These are phyloP conservation scores for Collybia mongolica DNA, from an alignment of 768 basidiomycete genomes.

Conservation along the genomic window DNA sequence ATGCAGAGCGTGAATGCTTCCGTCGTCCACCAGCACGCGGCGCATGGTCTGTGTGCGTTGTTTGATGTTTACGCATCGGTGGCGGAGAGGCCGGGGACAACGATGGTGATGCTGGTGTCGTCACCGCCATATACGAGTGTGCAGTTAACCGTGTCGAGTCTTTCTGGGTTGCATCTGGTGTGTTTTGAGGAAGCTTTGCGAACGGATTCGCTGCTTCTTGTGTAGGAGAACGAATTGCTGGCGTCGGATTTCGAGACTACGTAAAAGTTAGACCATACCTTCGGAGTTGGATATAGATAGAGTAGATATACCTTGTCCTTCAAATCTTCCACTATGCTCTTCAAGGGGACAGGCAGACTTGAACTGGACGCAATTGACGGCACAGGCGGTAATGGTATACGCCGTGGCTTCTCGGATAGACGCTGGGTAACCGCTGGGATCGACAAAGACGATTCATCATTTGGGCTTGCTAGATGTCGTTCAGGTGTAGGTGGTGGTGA, in stretches of 20 bases:
- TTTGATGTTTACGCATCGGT: slow-evolving; percentile 44
- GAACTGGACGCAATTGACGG: slow-evolving; percentile 12
- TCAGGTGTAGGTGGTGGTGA: slow-evolving; percentile 21
- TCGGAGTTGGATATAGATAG: not conserved
- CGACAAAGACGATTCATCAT: slow-evolving; percentile 12
- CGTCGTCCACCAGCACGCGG: slow-evolving; percentile 39
- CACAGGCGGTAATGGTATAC: slow-evolving; percentile 4
- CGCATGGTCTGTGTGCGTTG: slow-evolving; percentile 38
- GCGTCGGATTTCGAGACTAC: slow-evolving; percentile 40
- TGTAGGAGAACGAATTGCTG: slow-evolving; percentile 35
- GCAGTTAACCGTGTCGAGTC: slow-evolving; percentile 7
- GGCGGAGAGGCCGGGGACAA: slow-evolving; percentile 8
- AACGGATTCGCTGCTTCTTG: slow-evolving; percentile 59
- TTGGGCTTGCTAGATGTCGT: slow-evolving; percentile 1
- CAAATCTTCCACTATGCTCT: slow-evolving; percentile 80
- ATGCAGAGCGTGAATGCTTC: slow-evolving; percentile 52
- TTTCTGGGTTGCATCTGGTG: slow-evolving; percentile 5
- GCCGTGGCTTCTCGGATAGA: slow-evolving; percentile 13
- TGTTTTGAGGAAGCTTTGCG: slow-evolving; percentile 40
- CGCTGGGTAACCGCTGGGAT: slow-evolving; percentile 22
- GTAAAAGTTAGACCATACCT: slow-evolving; percentile 17
- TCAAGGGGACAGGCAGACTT: slow-evolving; percentile 40
- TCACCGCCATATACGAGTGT: slow-evolving; percentile 1
- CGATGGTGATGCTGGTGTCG: not conserved
- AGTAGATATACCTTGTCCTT: slow-evolving; percentile 51